A percentile compares a stretch with the other conserved stretches of the same genome.
Evolutionary conservation across 179 eudicot species (phyloP).

Genomic region (Beta macrorhiza): DNA sequence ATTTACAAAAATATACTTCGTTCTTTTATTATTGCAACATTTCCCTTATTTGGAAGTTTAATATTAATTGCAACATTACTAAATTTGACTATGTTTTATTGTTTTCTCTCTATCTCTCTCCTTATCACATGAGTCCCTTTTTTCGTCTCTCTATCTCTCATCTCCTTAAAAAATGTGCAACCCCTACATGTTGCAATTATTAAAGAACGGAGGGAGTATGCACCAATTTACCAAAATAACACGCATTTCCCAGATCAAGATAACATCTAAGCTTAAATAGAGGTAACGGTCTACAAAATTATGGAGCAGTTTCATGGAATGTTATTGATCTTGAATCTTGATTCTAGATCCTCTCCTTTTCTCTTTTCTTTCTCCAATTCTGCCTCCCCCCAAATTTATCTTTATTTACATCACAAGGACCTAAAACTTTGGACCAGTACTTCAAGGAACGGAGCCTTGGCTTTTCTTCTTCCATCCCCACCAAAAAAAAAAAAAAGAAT

Average conservation of each 20-base stretch:
- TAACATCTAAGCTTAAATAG: neutral
- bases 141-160: too few species aligned
- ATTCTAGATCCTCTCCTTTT: neutral
- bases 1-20: neutral
- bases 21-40: too few species aligned
- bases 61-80: too few species aligned
- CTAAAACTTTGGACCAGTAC: neutral
- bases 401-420: neutral
- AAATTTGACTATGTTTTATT: too few species aligned
- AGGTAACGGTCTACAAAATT: neutral
- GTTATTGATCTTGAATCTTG: neutral
- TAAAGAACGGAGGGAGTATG: too few species aligned
- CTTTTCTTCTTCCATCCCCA: neutral
- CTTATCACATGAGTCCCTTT: too few species aligned
- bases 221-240: neutral
- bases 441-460: neutral
- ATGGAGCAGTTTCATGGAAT: neutral
- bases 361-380: neutral
- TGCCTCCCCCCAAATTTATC: neutral
- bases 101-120: too few species aligned
- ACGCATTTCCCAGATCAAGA: conserved; percentile 5
- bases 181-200: too few species aligned
- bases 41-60: too few species aligned
- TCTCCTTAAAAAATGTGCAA: too few species aligned
- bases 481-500: neutral